Conservation (phyloP, 768 basidiomycete species). For the Lactarius akahatsu region DNA sequence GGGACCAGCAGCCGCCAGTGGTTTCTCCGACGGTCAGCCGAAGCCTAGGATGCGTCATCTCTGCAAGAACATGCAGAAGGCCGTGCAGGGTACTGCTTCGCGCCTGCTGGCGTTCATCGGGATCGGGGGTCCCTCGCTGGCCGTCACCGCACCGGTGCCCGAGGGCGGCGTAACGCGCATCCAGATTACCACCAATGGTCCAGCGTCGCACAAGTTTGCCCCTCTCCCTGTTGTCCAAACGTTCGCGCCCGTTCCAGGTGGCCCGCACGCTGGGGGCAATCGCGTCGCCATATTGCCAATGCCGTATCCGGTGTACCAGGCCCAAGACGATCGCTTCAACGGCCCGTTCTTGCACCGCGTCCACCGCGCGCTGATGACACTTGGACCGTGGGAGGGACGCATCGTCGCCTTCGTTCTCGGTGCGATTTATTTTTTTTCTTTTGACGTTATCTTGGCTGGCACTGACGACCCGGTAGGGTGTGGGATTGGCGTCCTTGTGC, state of each 20-base stretch:
- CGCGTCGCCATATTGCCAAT: not conserved
- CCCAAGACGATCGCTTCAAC: conserved; percentile 31
- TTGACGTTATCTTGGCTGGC: not conserved
- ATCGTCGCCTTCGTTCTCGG: conserved; percentile 83
- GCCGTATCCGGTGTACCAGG: conserved; percentile 26
- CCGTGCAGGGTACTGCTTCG: conserved; percentile 12
- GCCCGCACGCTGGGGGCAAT: not conserved
- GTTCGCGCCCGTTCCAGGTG: not conserved
- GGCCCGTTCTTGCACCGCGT: conserved; percentile 44
- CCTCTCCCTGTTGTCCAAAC: not conserved
- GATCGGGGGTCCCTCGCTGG: conserved; percentile 6
- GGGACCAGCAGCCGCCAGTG: not conserved
- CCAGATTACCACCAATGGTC: not conserved
- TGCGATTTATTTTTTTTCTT: conserved; percentile 36
- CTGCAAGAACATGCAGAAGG: conserved; percentile 28
- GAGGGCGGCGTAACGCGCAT: conserved; percentile 11
- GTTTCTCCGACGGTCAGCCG: conserved; percentile 5
- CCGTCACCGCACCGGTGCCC: conserved; percentile 1
- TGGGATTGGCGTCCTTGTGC: conserved; percentile 76
- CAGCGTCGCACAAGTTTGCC: not conserved
- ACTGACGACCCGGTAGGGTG: conserved; percentile 50
- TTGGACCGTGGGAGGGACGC: conserved; percentile 82
- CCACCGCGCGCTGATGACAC: conserved; percentile 60
- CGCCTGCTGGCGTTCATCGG: conserved; percentile 25
- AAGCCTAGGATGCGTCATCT: conserved; percentile 25